Conservation (phyloP, 192 early-diverging fungal genomes). For the Chytriomyces hyalinus region DNA sequence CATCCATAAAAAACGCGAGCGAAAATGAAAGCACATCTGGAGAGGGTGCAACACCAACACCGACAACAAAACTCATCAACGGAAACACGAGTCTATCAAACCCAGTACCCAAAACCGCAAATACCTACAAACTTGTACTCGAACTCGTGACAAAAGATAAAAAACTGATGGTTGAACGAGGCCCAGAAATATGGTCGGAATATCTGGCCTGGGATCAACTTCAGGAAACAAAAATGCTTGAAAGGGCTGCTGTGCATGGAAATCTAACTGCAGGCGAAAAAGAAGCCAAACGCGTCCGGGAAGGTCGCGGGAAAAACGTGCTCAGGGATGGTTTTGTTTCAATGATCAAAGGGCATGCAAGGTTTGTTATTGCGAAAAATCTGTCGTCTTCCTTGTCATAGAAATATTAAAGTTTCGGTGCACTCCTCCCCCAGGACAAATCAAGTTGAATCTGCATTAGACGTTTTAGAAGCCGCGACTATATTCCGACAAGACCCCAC, state of each 20-base stretch:
- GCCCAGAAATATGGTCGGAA: slow-evolving; percentile 3
- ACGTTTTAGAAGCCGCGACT: slow-evolving; percentile 39
- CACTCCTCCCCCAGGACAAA: slow-evolving; percentile 23
- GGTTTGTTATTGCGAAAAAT: not conserved
- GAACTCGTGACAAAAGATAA: slow-evolving; percentile 17
- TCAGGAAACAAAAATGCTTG: slow-evolving; percentile 14
- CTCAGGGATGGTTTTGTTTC: slow-evolving; percentile 6
- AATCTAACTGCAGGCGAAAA: not conserved
- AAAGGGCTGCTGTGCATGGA: too few relatives aligned
- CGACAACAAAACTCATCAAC: too few relatives aligned
- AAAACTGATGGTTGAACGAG: slow-evolving; percentile 9
- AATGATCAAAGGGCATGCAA: slow-evolving; percentile 16
- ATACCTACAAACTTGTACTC: slow-evolving; percentile 11
- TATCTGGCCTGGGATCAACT: slow-evolving; percentile 15
- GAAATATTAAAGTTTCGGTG: too few relatives aligned
- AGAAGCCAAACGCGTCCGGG: slow-evolving; percentile 11
- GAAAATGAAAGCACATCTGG: not conserved
- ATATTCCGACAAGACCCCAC: slow-evolving; percentile 42
- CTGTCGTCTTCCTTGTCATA: too few relatives aligned
- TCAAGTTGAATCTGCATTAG: slow-evolving; percentile 38
- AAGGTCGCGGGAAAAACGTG: slow-evolving; percentile 11
- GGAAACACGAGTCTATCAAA: not conserved
- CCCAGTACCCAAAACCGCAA: slow-evolving; percentile 4
- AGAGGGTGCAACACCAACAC: not conserved
- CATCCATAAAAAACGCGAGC: too few relatives aligned